Evolutionary conservation across 2,329 filamentous ascomycete genomes (phyloP), one percentile per base, ranked within the genome.

Genomic region (Coniochaeta hoffmannii): DNA sequence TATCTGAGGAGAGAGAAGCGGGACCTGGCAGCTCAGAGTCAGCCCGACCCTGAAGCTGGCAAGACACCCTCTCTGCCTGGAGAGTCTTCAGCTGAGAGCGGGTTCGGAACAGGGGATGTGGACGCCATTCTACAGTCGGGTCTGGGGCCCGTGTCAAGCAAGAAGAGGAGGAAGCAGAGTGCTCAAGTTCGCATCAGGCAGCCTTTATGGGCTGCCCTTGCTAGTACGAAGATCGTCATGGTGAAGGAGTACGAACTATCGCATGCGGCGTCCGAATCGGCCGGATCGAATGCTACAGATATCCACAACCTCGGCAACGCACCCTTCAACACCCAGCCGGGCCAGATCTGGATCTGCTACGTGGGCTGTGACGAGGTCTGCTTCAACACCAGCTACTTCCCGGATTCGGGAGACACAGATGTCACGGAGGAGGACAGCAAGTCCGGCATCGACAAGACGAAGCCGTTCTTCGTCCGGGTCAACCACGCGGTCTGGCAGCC

Each of bases 211-310:
- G 90, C 92, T 60, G 92, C 92, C 50, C 82, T 97, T 63, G 92
- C 92, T 53, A 96, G 90, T 73, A 96, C 92, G 67, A 97, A 97
- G 78, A 92, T 97, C 68, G 93, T 94, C 64, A 90, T 96, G 73
- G 86, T 95, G 67, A 94, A 96, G 74, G 92, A 91, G 71, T 89
- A 90, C 64, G 88, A 91, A 72, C 82, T 95, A 68, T 93, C 89
- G 61, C 85, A 89, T 68, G 85, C 86, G 56, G 81, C 87, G 58
- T 82, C 83, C 55, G 88, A 91, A 71, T 87, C 85, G 53, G 83
- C 82, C 31, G 87, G 87, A 65, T 85, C 88, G 62, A 87, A 89
- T 67, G 85, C 85, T 63, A 89, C 85, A 66, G 87, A 90, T 65
- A 85, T 87, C 67, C 86, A 90, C 72, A 87, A 89, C 71, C 78